Evolutionary conservation across 177 flowering plant species (phyloP).

Genomic region (Vitis hybrid): DNA sequence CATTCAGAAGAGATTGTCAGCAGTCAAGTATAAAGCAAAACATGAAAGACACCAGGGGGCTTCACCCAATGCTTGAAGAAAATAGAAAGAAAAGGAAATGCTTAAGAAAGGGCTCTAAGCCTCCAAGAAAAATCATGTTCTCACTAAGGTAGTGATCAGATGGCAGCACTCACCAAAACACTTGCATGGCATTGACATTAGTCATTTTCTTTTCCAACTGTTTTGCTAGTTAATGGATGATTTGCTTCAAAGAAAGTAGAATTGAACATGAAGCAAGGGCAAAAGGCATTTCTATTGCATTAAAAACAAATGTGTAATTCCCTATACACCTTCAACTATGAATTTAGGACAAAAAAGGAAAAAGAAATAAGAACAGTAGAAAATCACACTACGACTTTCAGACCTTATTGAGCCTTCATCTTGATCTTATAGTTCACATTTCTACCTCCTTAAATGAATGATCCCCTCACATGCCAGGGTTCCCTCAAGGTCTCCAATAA

Average conservation of each 20-base stretch:
- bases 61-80: too few species aligned
- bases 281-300: slow-evolving; percentile 6
- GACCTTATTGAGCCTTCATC: background rate
- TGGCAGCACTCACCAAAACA: too few species aligned
- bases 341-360: background rate
- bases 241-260: too few species aligned
- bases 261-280: background rate
- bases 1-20: background rate
- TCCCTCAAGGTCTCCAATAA: slow-evolving; percentile 90
- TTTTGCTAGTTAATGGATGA: too few species aligned
- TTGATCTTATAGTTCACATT: background rate
- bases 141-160: too few species aligned
- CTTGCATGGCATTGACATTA: too few species aligned
- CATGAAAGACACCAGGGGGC: too few species aligned
- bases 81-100: too few species aligned
- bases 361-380: background rate
- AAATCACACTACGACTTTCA: background rate
- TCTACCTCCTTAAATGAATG: slow-evolving; percentile 34
- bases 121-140: too few species aligned
- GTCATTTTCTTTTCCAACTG: too few species aligned
- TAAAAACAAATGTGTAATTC: background rate
- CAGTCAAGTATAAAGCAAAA: background rate
- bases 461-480: slow-evolving; percentile 83
- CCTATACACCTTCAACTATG: slow-evolving; percentile 12
- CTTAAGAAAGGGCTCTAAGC: too few species aligned